Evolutionary conservation across 805 yeast genomes (phyloP).

Genomic region (Scheffersomyces coipomensis): DNA sequence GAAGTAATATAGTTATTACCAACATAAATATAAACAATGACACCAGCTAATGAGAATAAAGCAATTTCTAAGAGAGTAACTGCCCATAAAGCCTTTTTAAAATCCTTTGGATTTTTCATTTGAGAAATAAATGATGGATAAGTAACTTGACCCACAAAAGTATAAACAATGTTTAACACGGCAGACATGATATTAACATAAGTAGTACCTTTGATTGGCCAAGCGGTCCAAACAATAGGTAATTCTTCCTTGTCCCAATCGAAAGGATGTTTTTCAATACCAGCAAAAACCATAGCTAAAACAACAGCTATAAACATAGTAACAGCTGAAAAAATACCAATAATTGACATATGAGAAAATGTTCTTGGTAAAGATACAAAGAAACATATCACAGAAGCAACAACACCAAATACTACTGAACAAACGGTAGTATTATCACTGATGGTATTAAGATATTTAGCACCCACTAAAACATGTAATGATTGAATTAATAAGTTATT

Average conservation of each 20-base stretch:
- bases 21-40: constrained; percentile 56
- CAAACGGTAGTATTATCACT: constrained; percentile 47
- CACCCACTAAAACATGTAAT: constrained; percentile 58
- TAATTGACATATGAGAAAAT: constrained; percentile 47
- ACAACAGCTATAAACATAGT: constrained; percentile 60
- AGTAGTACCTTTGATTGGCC: constrained; percentile 54
- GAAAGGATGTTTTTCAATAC: constrained; percentile 48
- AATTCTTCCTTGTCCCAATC: constrained; percentile 27
- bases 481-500: constrained; percentile 60
- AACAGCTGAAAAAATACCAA: constrained; percentile 53
- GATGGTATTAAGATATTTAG: constrained; percentile 57
- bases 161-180: constrained; percentile 56
- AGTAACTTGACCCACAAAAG: constrained; percentile 64
- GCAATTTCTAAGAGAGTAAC: constrained; percentile 52
- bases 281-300: constrained; percentile 53
- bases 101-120: constrained; percentile 57
- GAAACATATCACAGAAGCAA: constrained; percentile 48
- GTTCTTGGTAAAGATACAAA: constrained; percentile 57
- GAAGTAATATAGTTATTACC: constrained; percentile 55
- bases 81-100: constrained; percentile 52
- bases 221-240: constrained; percentile 44
- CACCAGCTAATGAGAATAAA: constrained; percentile 54
- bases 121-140: constrained; percentile 62
- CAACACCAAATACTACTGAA: constrained; percentile 51
- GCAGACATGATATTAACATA: constrained; percentile 57